phyloP scores from a whole-genome alignment of 78 protist genomes.

The Ministeria vibrans region DNA sequence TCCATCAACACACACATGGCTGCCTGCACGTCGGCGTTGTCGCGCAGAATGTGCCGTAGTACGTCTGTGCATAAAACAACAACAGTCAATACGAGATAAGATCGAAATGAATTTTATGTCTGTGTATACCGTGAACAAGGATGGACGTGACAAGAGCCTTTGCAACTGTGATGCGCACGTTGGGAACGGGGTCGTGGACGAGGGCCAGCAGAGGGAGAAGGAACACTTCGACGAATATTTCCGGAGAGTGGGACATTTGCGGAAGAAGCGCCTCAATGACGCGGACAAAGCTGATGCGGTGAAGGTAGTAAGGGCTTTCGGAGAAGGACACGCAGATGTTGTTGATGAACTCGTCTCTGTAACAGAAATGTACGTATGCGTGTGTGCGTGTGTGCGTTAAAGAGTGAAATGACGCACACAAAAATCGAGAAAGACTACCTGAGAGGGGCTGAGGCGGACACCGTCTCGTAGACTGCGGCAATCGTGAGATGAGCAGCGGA shows the following conservation, averaged over 20 bases:
- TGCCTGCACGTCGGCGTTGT: background rate
- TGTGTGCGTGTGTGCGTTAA: too few species aligned
- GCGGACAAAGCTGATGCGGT: background rate
- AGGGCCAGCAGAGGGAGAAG: background rate
- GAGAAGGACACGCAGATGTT: background rate
- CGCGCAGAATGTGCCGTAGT: background rate
- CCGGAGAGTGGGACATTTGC: background rate
- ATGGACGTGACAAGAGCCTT: background rate
- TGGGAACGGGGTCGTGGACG: constrained; percentile 19
- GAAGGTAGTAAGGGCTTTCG: background rate
- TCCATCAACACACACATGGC: background rate
- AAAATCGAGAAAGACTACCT: background rate
- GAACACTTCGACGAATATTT: too few species aligned
- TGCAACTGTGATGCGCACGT: constrained; percentile 32
- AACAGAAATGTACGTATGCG: background rate
- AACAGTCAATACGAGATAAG: too few species aligned
- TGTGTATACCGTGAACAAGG: background rate
- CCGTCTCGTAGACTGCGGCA: background rate
- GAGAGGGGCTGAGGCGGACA: background rate
- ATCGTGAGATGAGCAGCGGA: background rate
- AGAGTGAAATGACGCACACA: background rate
- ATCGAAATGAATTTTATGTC: background rate
- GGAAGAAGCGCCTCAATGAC: background rate
- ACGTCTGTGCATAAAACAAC: background rate
- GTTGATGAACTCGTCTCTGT: background rate